Percentiles rank a stretch among this genome's conserved stretches.
Conservation (phyloP, 371 early-diverging fungal species). For the Fennellomyces sp. region DNA sequence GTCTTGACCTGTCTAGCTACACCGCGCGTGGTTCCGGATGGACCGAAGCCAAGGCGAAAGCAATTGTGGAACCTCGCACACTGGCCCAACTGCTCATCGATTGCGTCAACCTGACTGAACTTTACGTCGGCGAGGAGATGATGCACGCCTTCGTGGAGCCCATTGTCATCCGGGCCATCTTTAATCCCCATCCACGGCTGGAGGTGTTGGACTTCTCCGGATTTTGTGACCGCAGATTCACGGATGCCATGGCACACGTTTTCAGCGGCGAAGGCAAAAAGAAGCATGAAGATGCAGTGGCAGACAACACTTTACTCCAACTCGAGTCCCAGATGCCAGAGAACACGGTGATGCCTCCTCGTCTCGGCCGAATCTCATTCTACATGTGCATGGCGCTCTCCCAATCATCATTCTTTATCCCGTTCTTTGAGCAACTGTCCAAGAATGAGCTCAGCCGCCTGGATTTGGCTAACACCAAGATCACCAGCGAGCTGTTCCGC, state of each 20-base stretch:
- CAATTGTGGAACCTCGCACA: conserved; percentile 23
- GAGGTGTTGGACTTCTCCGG: conserved; percentile 34
- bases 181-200: conserved; percentile 21
- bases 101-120: conserved; percentile 27
- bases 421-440: conserved; percentile 32
- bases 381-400: conserved; percentile 39
- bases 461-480: conserved; percentile 37
- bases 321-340: conserved; percentile 4
- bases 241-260: conserved; percentile 24
- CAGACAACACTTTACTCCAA: not conserved
- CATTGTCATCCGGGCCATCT: conserved; percentile 27
- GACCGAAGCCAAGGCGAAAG: conserved; percentile 34
- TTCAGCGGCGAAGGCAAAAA: conserved; percentile 12
- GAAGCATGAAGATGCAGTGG: not conserved
- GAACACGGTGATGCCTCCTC: conserved; percentile 15
- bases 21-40: conserved; percentile 39
- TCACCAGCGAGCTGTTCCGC: conserved; percentile 25
- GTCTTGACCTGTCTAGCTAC: conserved; percentile 40
- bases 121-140: conserved; percentile 40
- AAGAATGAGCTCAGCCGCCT: conserved; percentile 21
- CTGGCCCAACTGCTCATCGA: conserved; percentile 24
- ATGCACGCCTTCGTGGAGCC: conserved; percentile 35
- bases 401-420: conserved; percentile 33
- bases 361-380: conserved; percentile 31
- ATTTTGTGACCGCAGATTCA: conserved; percentile 30